phyloP scores from a whole-genome alignment of 176 grass and related monocot genomes.

The Areca catechu region DNA sequence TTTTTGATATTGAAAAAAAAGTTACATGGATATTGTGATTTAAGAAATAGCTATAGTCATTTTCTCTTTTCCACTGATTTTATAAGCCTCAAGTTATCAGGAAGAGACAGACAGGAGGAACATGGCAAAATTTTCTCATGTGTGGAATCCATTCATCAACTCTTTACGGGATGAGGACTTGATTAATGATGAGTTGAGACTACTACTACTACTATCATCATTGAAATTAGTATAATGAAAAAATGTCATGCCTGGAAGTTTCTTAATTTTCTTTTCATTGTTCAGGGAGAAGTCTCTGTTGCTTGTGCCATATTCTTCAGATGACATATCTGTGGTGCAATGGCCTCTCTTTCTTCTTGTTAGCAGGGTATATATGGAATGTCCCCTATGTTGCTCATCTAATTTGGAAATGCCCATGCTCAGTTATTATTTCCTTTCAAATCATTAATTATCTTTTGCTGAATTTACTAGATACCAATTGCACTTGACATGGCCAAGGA shows the following conservation, averaged over 20 bases:
- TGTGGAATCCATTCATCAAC: slow-evolving; percentile 82
- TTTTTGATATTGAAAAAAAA: too few relatives aligned
- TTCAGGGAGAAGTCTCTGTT: slow-evolving; percentile 67
- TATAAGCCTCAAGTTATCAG: slow-evolving; percentile 25
- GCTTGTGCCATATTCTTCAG: slow-evolving; percentile 61
- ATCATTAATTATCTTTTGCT: background rate
- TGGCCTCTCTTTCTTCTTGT: slow-evolving; percentile 98
- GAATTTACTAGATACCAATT: slow-evolving; percentile 63
- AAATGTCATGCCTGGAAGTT: slow-evolving; percentile 2
- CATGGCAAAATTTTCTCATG: slow-evolving; percentile 46
- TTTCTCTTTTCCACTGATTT: background rate
- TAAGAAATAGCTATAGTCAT: background rate
- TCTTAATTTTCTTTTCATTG: slow-evolving; percentile 17
- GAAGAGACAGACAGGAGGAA: slow-evolving; percentile 20
- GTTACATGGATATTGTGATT: too few relatives aligned
- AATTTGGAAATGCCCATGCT: too few relatives aligned
- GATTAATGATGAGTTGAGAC: slow-evolving; percentile 54
- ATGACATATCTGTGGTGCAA: slow-evolving; percentile 46
- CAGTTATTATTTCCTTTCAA: background rate
- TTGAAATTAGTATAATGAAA: background rate
- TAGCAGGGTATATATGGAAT: slow-evolving; percentile 51
- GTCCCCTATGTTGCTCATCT: too few relatives aligned
- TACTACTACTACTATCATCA: slow-evolving; percentile 12
- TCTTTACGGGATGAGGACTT: slow-evolving; percentile 91
- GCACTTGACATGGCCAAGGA: slow-evolving; percentile 80